Evolutionary conservation across 306 rosid genomes (phyloP).

Genomic region (Fragaria ananassa): DNA sequence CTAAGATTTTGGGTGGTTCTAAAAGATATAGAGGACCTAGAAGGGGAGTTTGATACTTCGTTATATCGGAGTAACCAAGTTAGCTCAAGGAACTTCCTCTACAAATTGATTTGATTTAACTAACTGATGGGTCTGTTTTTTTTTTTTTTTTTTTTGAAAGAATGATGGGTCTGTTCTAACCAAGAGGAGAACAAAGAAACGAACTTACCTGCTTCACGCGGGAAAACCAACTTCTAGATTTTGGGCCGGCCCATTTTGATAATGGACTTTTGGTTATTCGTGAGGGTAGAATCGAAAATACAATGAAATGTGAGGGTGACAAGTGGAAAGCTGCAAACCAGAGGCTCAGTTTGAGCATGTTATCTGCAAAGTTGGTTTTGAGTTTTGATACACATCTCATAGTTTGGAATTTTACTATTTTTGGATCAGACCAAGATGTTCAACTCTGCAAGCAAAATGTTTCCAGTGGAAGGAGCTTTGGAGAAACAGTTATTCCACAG

Average conservation of each 20-base stretch:
- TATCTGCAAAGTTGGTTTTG: slow-evolving; percentile 18
- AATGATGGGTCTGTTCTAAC: not conserved
- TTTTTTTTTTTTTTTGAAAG: too few relatives aligned
- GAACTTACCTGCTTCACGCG: slow-evolving; percentile 7
- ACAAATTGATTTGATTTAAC: slow-evolving; percentile 15
- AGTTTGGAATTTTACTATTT: not conserved
- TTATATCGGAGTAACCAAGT: slow-evolving; percentile 24
- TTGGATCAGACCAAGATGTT: slow-evolving; percentile 15
- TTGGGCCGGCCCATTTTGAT: not conserved
- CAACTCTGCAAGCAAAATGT: slow-evolving; percentile 11
- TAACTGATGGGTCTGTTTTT: not conserved
- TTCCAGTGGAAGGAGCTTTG: slow-evolving; percentile 34
- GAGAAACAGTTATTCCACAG: slow-evolving; percentile 39
- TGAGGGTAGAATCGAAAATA: slow-evolving; percentile 44
- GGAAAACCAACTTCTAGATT: not conserved
- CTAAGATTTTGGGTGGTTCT: slow-evolving; percentile 26
- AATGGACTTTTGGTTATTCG: not conserved
- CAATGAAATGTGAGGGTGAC: slow-evolving; percentile 21
- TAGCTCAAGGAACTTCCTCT: slow-evolving; percentile 3
- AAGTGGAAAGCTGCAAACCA: not conserved
- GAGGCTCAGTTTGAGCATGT: slow-evolving; percentile 21
- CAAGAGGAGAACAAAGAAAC: not conserved
- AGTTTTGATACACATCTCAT: not conserved
- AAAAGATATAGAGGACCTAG: slow-evolving; percentile 17
- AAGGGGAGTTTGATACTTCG: slow-evolving; percentile 18